phyloP scores from a whole-genome alignment of 1,284 basidiomycete species.

The Moesziomyces sp. region DNA sequence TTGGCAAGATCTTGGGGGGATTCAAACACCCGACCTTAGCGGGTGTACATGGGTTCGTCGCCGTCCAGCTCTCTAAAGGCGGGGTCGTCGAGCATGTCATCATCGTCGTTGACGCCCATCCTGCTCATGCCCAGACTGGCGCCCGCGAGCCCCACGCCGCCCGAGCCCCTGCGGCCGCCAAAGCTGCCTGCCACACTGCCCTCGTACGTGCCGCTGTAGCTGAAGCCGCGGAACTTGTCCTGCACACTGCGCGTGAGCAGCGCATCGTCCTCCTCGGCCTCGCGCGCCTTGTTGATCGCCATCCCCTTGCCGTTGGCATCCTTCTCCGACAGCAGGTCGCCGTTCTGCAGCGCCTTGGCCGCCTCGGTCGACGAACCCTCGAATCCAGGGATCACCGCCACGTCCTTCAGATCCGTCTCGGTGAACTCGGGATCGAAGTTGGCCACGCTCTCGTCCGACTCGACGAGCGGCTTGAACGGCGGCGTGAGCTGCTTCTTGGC shows the following conservation, averaged over 20 bases:
- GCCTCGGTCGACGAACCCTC: conserved; percentile 47
- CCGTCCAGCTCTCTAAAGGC: conserved; percentile 18
- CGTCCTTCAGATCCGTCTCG: conserved; percentile 75
- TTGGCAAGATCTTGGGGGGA: not conserved
- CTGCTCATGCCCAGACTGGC: conserved; percentile 58
- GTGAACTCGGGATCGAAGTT: conserved; percentile 99
- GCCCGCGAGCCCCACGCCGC: conserved; percentile 46
- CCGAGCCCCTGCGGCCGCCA: conserved; percentile 48
- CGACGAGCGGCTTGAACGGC: conserved; percentile 96
- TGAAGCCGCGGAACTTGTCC: conserved; percentile 67
- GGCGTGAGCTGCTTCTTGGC: conserved; percentile 91
- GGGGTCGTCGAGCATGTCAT: conserved; percentile 34
- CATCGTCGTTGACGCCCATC: conserved; percentile 54
- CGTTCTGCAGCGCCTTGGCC: conserved; percentile 22
- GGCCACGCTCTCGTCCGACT: conserved; percentile 95
- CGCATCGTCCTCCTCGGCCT: conserved; percentile 39
- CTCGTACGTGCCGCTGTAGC: conserved; percentile 65
- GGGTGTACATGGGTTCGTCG: conserved; percentile 33
- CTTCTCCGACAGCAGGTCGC: conserved; percentile 29
- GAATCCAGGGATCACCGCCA: conserved; percentile 60
- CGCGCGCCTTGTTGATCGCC: conserved; percentile 38
- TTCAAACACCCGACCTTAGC: not conserved
- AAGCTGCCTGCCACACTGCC: conserved; percentile 54
- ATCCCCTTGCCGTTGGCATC: conserved; percentile 34
- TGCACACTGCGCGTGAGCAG: conserved; percentile 61